A percentile compares a stretch with the other conserved stretches of the same genome.
These are phyloP conservation scores for Stagonosporopsis tanaceti DNA, from an alignment of 2,329 filamentous ascomycete genomes.

Conservation along the genomic window DNA sequence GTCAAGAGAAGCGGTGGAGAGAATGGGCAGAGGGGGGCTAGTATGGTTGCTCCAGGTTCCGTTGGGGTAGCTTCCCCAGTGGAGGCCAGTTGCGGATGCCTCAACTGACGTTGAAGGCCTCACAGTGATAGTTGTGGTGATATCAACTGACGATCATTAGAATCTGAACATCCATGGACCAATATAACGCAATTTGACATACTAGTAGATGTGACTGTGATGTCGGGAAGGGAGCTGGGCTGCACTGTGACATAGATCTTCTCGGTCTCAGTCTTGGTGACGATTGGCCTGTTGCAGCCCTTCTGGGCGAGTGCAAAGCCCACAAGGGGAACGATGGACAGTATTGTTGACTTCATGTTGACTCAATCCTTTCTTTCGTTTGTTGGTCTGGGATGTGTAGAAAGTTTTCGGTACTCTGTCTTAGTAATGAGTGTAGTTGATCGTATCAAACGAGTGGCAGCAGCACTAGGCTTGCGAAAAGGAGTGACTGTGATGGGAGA, in stretches of 20 bases:
- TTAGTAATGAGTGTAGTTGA: constrained; percentile 15
- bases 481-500: constrained; percentile 25
- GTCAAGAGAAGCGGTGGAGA: constrained; percentile 9
- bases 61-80: constrained; percentile 24
- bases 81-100: constrained; percentile 13
- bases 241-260: constrained; percentile 37
- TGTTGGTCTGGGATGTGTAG: constrained; percentile 4
- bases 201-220: constrained; percentile 28
- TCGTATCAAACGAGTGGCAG: constrained; percentile 36
- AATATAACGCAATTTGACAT: no score
- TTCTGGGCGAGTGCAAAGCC: constrained; percentile 38
- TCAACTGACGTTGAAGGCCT: constrained; percentile 16
- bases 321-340: constrained; percentile 37
- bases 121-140: constrained; percentile 27
- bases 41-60: constrained; percentile 23
- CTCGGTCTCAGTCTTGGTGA: constrained; percentile 29
- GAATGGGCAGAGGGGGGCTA: constrained; percentile 1
- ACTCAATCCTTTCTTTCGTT: neutral
- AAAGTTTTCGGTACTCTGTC: constrained; percentile 5
- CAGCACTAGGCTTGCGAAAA: constrained; percentile 41
- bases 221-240: constrained; percentile 15
- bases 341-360: constrained; percentile 39
- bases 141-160: neutral
- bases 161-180: no score
- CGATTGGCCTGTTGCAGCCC: constrained; percentile 29